These are phyloP conservation scores for Fusarium fujikuroi DNA, from an alignment of 2,329 filamentous ascomycete genomes.

Conservation along the genomic window DNA sequence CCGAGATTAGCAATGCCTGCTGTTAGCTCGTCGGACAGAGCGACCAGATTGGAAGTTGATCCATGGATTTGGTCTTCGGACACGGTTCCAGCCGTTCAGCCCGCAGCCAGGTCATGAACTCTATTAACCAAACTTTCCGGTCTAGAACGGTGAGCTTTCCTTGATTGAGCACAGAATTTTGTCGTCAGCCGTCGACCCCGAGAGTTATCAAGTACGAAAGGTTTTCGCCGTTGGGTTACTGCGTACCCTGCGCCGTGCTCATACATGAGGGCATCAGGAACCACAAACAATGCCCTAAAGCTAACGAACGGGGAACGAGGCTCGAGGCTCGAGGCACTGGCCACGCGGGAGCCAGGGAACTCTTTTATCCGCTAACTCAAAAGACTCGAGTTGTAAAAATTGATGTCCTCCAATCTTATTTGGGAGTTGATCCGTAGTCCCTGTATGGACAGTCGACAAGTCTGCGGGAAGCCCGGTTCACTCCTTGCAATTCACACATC, in stretches of 20 bases:
- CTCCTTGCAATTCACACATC: neutral
- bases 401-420: constrained; percentile 12
- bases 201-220: constrained; percentile 2
- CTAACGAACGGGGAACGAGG: constrained; percentile 9
- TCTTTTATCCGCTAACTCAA: constrained; percentile 34
- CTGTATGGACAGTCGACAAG: neutral
- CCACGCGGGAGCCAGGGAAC: constrained; percentile 40
- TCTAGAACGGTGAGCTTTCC: constrained; percentile 29
- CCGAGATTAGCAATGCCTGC: constrained; percentile 22
- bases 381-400: constrained; percentile 21
- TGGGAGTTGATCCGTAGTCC: constrained; percentile 16
- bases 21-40: constrained; percentile 32
- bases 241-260: neutral
- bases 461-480: neutral
- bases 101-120: constrained; percentile 29
- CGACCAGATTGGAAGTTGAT: constrained; percentile 37
- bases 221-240: constrained; percentile 5
- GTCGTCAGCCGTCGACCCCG: constrained; percentile 9
- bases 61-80: constrained; percentile 20
- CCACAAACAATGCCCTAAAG: constrained; percentile 6
- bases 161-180: constrained; percentile 2
- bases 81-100: constrained; percentile 30
- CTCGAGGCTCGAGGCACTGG: constrained; percentile 33
- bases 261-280: constrained; percentile 28
- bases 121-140: constrained; percentile 21